These are phyloP conservation scores for Cordyceps fumosorosea DNA, from an alignment of 2,329 filamentous ascomycete genomes.

Conservation along the genomic window DNA sequence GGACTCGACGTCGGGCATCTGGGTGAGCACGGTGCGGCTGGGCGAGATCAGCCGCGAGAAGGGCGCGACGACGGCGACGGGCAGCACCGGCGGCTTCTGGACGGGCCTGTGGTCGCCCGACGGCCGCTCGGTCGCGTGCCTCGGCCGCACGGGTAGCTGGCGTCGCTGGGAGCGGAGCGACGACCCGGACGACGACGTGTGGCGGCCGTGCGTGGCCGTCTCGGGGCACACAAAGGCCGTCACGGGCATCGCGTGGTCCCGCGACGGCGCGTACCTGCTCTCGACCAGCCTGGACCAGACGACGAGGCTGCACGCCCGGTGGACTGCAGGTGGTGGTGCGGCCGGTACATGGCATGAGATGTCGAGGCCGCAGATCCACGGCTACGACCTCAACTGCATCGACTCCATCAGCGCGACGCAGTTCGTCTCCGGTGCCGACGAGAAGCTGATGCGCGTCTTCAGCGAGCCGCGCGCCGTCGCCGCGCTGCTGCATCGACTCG, in stretches of 20 bases:
- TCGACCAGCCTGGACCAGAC: conserved; percentile 92
- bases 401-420: conserved; percentile 64
- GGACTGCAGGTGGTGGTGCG: conserved; percentile 44
- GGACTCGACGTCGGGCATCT: conserved; percentile 77
- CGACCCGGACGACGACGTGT: conserved; percentile 49
- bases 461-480: conserved; percentile 81
- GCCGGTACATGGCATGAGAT: conserved; percentile 83
- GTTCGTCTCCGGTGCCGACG: conserved; percentile 92
- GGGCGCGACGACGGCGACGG: conserved; percentile 91
- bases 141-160: conserved; percentile 92
- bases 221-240: conserved; percentile 80
- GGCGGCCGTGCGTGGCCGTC: conserved; percentile 70
- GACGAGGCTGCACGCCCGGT: conserved; percentile 76
- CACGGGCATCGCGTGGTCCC: conserved; percentile 78
- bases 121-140: conserved; percentile 66
- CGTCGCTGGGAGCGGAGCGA: conserved; percentile 67
- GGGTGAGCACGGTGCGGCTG: conserved; percentile 78
- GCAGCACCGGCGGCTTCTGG: conserved; percentile 95
- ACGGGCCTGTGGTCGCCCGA: conserved; percentile 85
- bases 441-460: conserved; percentile 96
- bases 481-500: conserved; percentile 61
- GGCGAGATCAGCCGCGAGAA: conserved; percentile 94
- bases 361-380: conserved; percentile 91
- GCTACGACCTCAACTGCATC: conserved; percentile 95
- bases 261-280: conserved; percentile 73